Evolutionary conservation across 2,329 filamentous ascomycete species (phyloP), one percentile per base, ranked within the genome.

Genomic region (Gremmenia infestans): DNA sequence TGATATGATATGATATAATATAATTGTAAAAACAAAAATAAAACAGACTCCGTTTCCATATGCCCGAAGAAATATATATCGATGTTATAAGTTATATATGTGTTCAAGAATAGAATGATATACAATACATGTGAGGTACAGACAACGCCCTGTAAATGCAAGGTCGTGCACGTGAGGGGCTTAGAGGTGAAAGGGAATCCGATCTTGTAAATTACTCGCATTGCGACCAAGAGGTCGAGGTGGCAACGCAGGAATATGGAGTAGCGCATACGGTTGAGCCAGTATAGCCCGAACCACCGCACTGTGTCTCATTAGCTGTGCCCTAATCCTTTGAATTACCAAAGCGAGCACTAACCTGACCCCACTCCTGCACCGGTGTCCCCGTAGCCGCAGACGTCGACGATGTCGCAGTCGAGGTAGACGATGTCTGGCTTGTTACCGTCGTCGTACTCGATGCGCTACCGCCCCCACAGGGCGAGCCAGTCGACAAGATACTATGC

Each of bases 401-500:
- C n/a, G 50, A 36, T 39, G 55, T 57, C 19, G 50, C n/a, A 17
- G 17, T 57, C 17, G 51, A 32, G 2, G 43, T 28, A 32, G 28
- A 9, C 2, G 28, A 32, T 1, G 28, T 32, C 8, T 32, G 28
- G 11, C 8, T 32, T n/a, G 55, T 43, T 25, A 25, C 5, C 8
- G 54, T 23, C 15, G 19, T 48, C 1, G 40, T 19, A 22, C n/a
- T 48, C 37, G 42, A 22, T 46, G 22, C 39, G 32, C 28, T 11
- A 9, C 28, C 28, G 8, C 28, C 28, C 7, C 8, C 28, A 7
- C 70, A 72, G 39, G 70, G 63, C 1, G 62, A 58, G 17, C 71
- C 71, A 15, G 64, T 68, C 7, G 53, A 60, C 37, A 75, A 60
- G 52, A 76, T 74, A 5, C 59, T 65, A 62, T 73, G 70, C 2